Evolutionary conservation across 495 filamentous ascomycete genomes (phyloP), one percentile per base, ranked within the genome.

Genomic region (Xylaria cubensis): DNA sequence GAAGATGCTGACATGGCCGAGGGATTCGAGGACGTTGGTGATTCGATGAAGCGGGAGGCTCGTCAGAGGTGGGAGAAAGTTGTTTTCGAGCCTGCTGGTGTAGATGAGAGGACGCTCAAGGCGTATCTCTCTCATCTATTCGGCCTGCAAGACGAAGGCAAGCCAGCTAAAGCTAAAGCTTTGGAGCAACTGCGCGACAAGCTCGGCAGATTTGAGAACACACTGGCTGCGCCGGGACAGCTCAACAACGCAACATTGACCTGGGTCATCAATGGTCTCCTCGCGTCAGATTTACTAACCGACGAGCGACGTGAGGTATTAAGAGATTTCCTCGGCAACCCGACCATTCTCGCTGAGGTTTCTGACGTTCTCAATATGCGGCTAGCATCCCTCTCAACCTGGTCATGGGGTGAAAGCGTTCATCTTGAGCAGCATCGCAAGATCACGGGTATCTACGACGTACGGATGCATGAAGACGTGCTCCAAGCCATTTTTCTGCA

Each of bases 331-430:
- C 81, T 86, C 64, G 82, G 81, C 36, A 90, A 89, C 69, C 75
- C 83, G 0, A 80, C 86, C 29, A 88, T 92, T 17, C 76, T 88
- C 0, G 79, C 81, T 48, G 91, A 92, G 72, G 84, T 93, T 5
- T 85, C 85, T 1, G 90, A 92, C 75, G 90, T 92, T 19, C 78
- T 93, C 53, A 92, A 92, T 73, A 90, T 92, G 88, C 83, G 90
- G 15, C 84, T 91, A 56, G 82, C 87, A 0, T 80, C 87, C 4
- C 75, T 92, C 15, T 81, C 86, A 0, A 85, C 80, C 26, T 93
- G 91, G 91, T 78, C 79, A n/a, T 93, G 90, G 90, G 84, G 84
- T 9, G 67, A 77, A 0, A 85, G 82, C 5, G 79, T 92, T 8
- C 80, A 84, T 0, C 67, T 93, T 1, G 89, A 91, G 64, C 87